A percentile compares a stretch with the other conserved stretches of the same genome.
phyloP scores from a whole-genome alignment of 2,329 filamentous ascomycete genomes.

The Trichoderma sp. region DNA sequence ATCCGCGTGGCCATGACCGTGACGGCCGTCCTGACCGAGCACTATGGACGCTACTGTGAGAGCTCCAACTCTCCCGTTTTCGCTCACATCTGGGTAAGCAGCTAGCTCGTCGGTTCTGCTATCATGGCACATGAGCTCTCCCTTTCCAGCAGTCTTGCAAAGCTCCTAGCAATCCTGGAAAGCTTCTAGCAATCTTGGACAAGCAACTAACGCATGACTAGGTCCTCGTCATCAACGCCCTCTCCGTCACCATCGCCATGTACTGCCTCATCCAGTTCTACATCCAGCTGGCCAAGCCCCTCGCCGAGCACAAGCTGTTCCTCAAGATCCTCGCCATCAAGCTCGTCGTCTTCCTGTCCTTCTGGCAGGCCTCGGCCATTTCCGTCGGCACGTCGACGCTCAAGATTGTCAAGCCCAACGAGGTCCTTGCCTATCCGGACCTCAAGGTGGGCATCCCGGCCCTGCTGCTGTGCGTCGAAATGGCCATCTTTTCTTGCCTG shows the following conservation, averaged over 20 bases:
- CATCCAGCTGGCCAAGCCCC: conserved; percentile 68
- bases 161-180: no score
- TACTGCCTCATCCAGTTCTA: conserved; percentile 89
- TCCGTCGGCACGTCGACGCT: conserved; percentile 59
- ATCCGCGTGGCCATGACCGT: conserved; percentile 79
- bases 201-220: conserved; percentile 36
- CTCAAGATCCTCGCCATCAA: conserved; percentile 86
- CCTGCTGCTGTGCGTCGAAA: conserved; percentile 78
- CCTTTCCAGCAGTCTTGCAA: no score
- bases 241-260: conserved; percentile 81
- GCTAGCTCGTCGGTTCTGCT: neutral
- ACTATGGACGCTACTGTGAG: conserved; percentile 73
- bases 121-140: no score
- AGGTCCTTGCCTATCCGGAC: conserved; percentile 69
- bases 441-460: conserved; percentile 80
- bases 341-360: conserved; percentile 86
- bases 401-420: conserved; percentile 62
- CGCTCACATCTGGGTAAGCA: conserved; percentile 76
- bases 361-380: conserved; percentile 71
- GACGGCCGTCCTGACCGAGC: conserved; percentile 72
- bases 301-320: conserved; percentile 71
- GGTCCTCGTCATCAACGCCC: conserved; percentile 68
- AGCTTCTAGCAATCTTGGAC: neutral
- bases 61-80: conserved; percentile 76
- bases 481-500: conserved; percentile 76